Evolutionary conservation across 768 basidiomycete species (phyloP).

Genomic region (Neoboletus brunneissimus): DNA sequence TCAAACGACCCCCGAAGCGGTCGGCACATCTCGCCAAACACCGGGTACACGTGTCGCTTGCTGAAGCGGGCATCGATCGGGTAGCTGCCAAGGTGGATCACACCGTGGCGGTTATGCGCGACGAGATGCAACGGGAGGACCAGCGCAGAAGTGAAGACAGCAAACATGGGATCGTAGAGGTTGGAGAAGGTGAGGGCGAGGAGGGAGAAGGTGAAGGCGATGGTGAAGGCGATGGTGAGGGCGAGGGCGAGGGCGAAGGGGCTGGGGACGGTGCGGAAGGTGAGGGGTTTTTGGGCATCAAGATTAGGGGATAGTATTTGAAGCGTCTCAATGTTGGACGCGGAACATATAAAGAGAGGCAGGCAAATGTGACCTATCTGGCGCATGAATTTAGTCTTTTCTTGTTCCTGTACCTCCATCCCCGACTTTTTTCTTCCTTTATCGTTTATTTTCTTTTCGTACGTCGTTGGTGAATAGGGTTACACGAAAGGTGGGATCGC

Average conservation of each 20-base stretch:
- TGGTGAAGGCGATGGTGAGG: constrained; percentile 14
- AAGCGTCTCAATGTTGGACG: background rate
- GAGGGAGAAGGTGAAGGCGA: constrained; percentile 19
- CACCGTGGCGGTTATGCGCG: constrained; percentile 78
- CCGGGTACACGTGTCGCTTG: constrained; percentile 79
- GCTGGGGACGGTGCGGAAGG: constrained; percentile 32
- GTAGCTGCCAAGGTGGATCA: constrained; percentile 83
- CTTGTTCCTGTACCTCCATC: background rate
- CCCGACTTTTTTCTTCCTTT: background rate
- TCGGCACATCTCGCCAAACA: constrained; percentile 79
- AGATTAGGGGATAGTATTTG: constrained; percentile 15
- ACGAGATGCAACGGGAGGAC: constrained; percentile 71
- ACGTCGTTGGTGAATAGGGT: background rate
- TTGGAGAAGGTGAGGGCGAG: constrained; percentile 25
- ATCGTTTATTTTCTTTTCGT: background rate
- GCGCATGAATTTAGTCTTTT: background rate
- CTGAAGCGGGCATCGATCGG: constrained; percentile 83
- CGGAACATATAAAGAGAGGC: background rate
- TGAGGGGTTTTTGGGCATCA: constrained; percentile 30
- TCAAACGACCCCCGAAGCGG: constrained; percentile 82
- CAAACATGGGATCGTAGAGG: constrained; percentile 19
- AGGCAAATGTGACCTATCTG: background rate
- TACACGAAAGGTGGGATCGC: background rate
- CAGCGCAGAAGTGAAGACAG: constrained; percentile 30
- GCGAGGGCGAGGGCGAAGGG: constrained; percentile 20